phyloP scores from a whole-genome alignment of 164 flowering plant genomes.

The Dillenia suffruticosa region DNA sequence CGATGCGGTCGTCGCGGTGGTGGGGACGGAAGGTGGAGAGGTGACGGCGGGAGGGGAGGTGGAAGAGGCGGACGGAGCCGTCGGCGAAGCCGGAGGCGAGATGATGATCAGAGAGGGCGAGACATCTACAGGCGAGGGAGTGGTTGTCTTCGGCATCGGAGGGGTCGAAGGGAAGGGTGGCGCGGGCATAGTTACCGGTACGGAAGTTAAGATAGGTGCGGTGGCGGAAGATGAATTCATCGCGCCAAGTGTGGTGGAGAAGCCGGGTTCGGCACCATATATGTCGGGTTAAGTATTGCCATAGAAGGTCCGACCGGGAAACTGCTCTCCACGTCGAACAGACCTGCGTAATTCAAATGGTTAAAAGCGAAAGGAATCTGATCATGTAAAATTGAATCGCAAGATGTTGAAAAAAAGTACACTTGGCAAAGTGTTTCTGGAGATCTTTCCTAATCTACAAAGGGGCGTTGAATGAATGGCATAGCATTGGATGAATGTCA shows the following conservation, averaged over 20 bases:
- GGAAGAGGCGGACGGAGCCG: constrained; percentile 72
- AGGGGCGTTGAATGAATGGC: no score
- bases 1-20: constrained; percentile 49
- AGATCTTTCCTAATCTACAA: no score
- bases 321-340: constrained; percentile 84
- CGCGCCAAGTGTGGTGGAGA: constrained; percentile 54
- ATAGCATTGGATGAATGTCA: no score
- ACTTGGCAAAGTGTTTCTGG: no score
- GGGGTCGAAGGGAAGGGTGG: constrained; percentile 38
- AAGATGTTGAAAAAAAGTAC: constrained; percentile 1
- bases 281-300: constrained; percentile 54
- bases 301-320: constrained; percentile 65
- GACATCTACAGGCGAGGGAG: constrained; percentile 55
- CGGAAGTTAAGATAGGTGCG: constrained; percentile 58
- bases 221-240: constrained; percentile 62
- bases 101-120: constrained; percentile 57
- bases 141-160: constrained; percentile 21
- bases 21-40: constrained; percentile 43
- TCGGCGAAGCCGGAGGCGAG: constrained; percentile 78
- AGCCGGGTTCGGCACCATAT: constrained; percentile 56
- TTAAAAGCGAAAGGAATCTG: not conserved
- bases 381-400: not conserved
- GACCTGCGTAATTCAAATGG: constrained; percentile 45
- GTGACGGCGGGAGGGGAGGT: constrained; percentile 38
- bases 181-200: constrained; percentile 20